Evolutionary conservation across 805 yeast genomes (phyloP).

Genomic region (Torulaspora microellipsoides): DNA sequence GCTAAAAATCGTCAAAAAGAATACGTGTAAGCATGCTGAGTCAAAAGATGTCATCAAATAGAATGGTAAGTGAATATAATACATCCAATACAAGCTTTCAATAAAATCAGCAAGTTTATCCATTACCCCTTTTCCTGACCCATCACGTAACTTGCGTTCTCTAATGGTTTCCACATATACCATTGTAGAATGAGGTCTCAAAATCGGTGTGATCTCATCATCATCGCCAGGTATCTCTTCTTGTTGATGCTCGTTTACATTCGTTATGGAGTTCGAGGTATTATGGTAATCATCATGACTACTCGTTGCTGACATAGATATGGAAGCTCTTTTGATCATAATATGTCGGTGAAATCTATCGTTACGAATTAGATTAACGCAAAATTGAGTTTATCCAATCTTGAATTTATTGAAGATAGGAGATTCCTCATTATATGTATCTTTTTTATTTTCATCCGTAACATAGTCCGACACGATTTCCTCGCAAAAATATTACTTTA

Average conservation of each 20-base stretch:
- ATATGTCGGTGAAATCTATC: no score
- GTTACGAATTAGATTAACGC: no score
- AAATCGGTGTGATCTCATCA: neutral
- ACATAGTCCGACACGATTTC: no score
- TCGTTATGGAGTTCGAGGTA: no score
- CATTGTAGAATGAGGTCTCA: constrained; percentile 6
- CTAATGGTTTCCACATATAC: constrained; percentile 13
- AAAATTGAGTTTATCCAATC: no score
- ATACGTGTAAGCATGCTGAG: constrained; percentile 38
- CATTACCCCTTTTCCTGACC: constrained; percentile 11
- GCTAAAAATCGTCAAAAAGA: constrained; percentile 37
- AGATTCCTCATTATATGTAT: no score
- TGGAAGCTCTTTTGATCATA: no score
- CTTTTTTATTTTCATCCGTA: no score
- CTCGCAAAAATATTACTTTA: no score
- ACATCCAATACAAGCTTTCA: constrained; percentile 40
- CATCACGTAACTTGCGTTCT: constrained; percentile 10
- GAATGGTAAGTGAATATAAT: constrained; percentile 43
- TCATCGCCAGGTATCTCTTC: neutral
- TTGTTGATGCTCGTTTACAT: neutral
- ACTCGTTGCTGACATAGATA: no score
- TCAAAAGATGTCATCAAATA: constrained; percentile 42
- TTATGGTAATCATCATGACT: no score
- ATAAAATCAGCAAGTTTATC: constrained; percentile 30
- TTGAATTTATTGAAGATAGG: no score